phyloP scores from a whole-genome alignment of 1,284 basidiomycete species.

The Fomitopsis schrenkii region DNA sequence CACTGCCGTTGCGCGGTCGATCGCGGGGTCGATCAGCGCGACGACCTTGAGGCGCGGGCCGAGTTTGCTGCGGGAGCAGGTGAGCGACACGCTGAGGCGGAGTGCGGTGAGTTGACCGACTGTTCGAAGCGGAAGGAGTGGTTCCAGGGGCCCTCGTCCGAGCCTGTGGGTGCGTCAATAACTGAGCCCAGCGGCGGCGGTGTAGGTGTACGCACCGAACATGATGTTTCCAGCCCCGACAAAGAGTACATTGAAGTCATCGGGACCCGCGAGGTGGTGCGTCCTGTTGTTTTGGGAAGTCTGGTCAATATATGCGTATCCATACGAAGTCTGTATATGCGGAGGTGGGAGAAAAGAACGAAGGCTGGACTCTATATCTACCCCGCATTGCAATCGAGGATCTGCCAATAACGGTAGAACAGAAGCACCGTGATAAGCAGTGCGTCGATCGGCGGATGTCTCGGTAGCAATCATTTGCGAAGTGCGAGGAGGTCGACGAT shows the following conservation, averaged over 20 bases:
- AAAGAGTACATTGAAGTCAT: constrained; percentile 88
- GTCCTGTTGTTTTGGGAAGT: constrained; percentile 33
- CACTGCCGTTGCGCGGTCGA: constrained; percentile 77
- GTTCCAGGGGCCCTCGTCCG: constrained; percentile 87
- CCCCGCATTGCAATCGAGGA: not conserved
- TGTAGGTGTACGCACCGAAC: constrained; percentile 58
- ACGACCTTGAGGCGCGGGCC: constrained; percentile 95
- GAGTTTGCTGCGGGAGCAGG: constrained; percentile 69
- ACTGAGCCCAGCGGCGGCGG: not conserved
- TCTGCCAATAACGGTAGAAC: not conserved
- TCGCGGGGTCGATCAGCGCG: constrained; percentile 89
- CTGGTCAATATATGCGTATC: constrained; percentile 4
- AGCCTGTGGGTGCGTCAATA: constrained; percentile 43
- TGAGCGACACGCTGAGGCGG: not conserved
- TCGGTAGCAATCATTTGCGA: not conserved
- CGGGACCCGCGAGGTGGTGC: constrained; percentile 50
- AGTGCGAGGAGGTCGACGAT: constrained; percentile 5
- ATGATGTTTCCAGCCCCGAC: constrained; percentile 93
- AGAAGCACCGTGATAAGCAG: not conserved
- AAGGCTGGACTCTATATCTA: not conserved
- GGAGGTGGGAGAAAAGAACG: not conserved
- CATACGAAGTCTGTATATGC: not conserved
- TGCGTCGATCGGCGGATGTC: not conserved
- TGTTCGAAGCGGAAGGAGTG: constrained; percentile 95
- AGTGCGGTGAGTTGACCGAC: constrained; percentile 36